Base-by-base conservation (phyloP, 345 rosid species). In the Iberis pinnata region DNA sequence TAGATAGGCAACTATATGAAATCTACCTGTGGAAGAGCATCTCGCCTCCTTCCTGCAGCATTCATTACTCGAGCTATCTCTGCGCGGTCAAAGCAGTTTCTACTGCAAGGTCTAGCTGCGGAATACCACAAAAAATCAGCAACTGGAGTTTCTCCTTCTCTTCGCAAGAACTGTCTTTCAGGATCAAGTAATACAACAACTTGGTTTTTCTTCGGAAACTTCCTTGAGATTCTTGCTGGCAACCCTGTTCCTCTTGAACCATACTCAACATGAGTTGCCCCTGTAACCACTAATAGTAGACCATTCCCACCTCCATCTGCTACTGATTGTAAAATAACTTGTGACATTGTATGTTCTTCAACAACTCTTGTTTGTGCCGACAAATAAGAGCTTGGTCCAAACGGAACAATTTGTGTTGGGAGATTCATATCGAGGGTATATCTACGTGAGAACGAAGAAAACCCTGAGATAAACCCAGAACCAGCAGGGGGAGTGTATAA, bases 51-150 rank as follows among this genome's bases (percentile, higher is more conserved):
- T 26, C 98, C 96, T 42, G 92, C 98, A 9, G 96, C 98, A 82
- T 82, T 90, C 98, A 90, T 90, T 17, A 87, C 96, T 60, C 96
- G 74, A 71, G 96, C 95, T 49, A 90, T 90, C 73, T 90, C 98
- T 72, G 95, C 98, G 58, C 96, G 83, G 73, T 90, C 98, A 71
- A 80, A 87, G 65, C 98, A 90, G 54, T 90, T 90, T 61, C 98
- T 79, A 65, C 72, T 84, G 75, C 98, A 90, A 8, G 98, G 89
- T 67, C 98, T 84, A 50, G 98, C 87, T 12, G 86, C 95, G 57
- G 98, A 86, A 75, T 86, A 87, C 98, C 95, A 84, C 66, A 90
- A 73, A 63, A 90, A 87, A 70, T 90, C 95, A 52, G 96, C 88
- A 18, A 82, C 78, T 35, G 96, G 98, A 66, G 73, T 83, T 57